phyloP scores from a whole-genome alignment of 2,329 filamentous ascomycete species.

The Basipetospora sp. region DNA sequence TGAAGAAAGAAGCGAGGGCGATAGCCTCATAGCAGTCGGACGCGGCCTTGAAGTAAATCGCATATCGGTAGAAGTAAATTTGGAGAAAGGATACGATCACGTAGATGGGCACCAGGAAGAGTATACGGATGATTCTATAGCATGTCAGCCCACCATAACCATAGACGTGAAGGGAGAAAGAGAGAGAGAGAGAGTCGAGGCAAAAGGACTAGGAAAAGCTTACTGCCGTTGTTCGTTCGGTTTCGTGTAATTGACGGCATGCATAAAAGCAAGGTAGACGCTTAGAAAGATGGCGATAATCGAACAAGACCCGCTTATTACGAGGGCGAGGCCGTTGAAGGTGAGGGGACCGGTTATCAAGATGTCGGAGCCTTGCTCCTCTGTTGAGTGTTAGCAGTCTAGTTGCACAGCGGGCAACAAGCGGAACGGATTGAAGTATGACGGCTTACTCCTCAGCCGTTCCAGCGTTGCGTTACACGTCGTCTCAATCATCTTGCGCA shows the following conservation, averaged over 20 bases:
- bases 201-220: too few relatives aligned
- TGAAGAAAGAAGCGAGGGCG: conserved; percentile 75
- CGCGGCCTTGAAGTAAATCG: conserved; percentile 67
- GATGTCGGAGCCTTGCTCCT: conserved; percentile 29
- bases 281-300: conserved; percentile 37
- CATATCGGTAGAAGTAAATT: conserved; percentile 59
- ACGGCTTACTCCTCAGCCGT: conserved; percentile 25
- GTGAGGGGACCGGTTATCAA: conserved; percentile 32
- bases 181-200: too few relatives aligned
- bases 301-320: conserved; percentile 33
- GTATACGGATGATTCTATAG: conserved; percentile 73
- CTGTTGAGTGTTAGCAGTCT: too few relatives aligned
- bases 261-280: conserved; percentile 42
- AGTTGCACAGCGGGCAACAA: too few relatives aligned
- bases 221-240: conserved; percentile 45
- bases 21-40: conserved; percentile 83
- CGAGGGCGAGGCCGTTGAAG: conserved; percentile 40
- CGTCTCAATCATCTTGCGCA: conserved; percentile 17
- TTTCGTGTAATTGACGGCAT: conserved; percentile 46
- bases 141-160: too few relatives aligned
- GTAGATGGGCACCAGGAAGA: conserved; percentile 79
- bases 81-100: conserved; percentile 58
- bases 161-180: too few relatives aligned
- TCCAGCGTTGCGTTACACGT: conserved; percentile 30
- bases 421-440: not conserved